These are phyloP conservation scores for Quercus phellos DNA, from an alignment of 331 rosid species.

Conservation along the genomic window DNA sequence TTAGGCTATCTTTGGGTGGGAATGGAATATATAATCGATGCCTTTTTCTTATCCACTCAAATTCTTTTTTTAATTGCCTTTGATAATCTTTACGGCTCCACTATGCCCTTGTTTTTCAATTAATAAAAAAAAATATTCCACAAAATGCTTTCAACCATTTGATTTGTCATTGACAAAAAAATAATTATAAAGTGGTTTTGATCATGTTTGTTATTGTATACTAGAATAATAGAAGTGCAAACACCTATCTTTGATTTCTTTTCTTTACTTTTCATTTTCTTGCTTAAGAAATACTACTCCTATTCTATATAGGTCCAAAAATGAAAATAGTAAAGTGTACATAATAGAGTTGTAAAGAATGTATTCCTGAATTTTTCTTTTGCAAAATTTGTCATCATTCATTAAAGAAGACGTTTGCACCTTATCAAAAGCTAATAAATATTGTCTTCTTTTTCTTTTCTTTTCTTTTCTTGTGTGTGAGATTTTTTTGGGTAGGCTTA, in stretches of 20 bases:
- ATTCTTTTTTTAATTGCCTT: conserved; percentile 20
- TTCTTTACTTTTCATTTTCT: background rate
- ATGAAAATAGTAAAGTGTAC: too few relatives aligned
- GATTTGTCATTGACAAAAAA: conserved; percentile 14
- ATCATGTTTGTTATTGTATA: background rate
- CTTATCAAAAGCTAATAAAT: too few relatives aligned
- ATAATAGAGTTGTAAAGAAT: too few relatives aligned
- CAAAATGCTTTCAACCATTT: conserved; percentile 29
- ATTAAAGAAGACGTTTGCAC: too few relatives aligned
- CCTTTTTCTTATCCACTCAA: conserved; percentile 34
- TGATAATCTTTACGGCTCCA: conserved; percentile 47
- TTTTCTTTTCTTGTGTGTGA: too few relatives aligned
- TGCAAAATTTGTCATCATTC: too few relatives aligned
- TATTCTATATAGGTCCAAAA: too few relatives aligned
- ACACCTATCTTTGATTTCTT: background rate
- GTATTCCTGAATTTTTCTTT: too few relatives aligned
- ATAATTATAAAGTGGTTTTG: conserved; percentile 19
- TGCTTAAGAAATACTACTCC: background rate
- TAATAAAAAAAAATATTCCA: conserved; percentile 23
- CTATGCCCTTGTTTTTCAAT: conserved; percentile 25
- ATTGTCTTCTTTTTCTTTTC: too few relatives aligned
- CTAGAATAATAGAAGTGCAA: background rate
- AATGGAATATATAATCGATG: conserved; percentile 29
- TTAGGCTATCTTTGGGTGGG: conserved; percentile 31
- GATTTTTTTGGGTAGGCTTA: too few relatives aligned